Evolutionary conservation across 2,329 filamentous ascomycete species (phyloP).

Genomic region (Parafenestella ontariensis): DNA sequence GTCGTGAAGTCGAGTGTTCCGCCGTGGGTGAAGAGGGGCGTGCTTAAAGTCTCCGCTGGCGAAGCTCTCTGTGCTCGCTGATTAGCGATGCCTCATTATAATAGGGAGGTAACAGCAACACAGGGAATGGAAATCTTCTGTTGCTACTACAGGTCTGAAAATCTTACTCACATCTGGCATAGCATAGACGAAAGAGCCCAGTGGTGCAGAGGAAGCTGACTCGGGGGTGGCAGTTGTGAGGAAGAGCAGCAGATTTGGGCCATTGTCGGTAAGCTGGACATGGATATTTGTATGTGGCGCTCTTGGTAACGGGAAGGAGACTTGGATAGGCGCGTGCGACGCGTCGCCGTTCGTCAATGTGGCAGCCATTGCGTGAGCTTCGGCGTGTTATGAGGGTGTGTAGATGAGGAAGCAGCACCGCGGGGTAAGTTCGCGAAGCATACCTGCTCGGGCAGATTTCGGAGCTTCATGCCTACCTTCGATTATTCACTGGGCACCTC

Average conservation of each 20-base stretch:
- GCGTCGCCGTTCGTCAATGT: slow-evolving; percentile 17
- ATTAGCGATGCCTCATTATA: no score
- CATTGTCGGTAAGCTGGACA: slow-evolving; percentile 63
- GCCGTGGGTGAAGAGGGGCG: slow-evolving; percentile 78
- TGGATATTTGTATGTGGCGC: slow-evolving; percentile 65
- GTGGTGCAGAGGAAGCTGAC: slow-evolving; percentile 44
- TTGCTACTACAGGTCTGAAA: no score
- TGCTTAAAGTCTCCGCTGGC: slow-evolving; percentile 70
- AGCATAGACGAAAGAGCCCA: slow-evolving; percentile 94
- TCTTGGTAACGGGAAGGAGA: slow-evolving; percentile 65
- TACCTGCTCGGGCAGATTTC: background rate
- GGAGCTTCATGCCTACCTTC: no score
- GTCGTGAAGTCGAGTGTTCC: slow-evolving; percentile 85
- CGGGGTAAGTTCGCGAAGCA: background rate
- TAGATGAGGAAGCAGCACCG: background rate
- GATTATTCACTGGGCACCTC: no score
- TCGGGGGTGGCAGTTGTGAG: slow-evolving; percentile 60
- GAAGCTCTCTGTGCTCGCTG: slow-evolving; percentile 50
- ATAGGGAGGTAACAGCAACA: no score
- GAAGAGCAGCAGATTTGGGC: slow-evolving; percentile 63
- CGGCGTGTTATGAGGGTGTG: slow-evolving; percentile 1
- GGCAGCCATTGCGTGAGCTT: slow-evolving; percentile 25
- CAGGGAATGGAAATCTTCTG: no score
- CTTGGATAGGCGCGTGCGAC: slow-evolving; percentile 55
- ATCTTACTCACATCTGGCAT: slow-evolving; percentile 77